These are phyloP conservation scores for Trichoderma asperellum DNA, from an alignment of 2,329 filamentous ascomycete species.

Conservation along the genomic window DNA sequence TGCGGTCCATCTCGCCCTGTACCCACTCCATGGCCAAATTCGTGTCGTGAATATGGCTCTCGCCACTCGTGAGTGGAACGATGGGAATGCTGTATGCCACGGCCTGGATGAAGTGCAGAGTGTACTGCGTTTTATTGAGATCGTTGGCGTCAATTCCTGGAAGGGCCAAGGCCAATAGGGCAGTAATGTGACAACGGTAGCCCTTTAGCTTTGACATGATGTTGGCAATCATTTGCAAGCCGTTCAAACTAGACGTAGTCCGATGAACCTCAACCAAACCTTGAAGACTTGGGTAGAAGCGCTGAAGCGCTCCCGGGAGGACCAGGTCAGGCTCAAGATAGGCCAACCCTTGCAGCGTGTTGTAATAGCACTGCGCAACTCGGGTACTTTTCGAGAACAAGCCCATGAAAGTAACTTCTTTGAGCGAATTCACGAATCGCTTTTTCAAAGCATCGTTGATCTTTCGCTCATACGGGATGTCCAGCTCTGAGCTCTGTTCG, in stretches of 20 bases:
- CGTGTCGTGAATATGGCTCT: conserved; percentile 70
- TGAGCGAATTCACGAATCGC: conserved; percentile 85
- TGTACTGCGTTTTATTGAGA: conserved; percentile 92
- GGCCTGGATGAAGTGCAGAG: conserved; percentile 91
- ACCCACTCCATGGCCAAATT: conserved; percentile 90
- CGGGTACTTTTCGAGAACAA: conserved; percentile 95
- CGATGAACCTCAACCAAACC: conserved; percentile 96
- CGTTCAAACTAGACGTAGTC: conserved; percentile 89
- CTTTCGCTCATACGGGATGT: conserved; percentile 76
- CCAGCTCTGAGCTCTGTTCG: conserved; percentile 89
- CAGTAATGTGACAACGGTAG: conserved; percentile 95
- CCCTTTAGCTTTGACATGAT: conserved; percentile 92
- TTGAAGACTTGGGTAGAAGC: conserved; percentile 96
- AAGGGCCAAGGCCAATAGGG: conserved; percentile 85
- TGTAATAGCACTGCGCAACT: conserved; percentile 88
- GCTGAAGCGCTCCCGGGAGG: conserved; percentile 87
- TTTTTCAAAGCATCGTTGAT: conserved; percentile 81
- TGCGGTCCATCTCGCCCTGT: conserved; percentile 87
- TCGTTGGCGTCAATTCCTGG: conserved; percentile 98
- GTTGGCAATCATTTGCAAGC: conserved; percentile 88
- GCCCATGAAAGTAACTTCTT: conserved; percentile 96
- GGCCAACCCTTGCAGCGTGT: conserved; percentile 84
- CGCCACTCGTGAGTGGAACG: conserved; percentile 67
- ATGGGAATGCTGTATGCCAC: conserved; percentile 97
- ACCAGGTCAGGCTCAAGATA: conserved; percentile 91